Evolutionary conservation across 768 basidiomycete species (phyloP).

Genomic region (Rickenella mellea): DNA sequence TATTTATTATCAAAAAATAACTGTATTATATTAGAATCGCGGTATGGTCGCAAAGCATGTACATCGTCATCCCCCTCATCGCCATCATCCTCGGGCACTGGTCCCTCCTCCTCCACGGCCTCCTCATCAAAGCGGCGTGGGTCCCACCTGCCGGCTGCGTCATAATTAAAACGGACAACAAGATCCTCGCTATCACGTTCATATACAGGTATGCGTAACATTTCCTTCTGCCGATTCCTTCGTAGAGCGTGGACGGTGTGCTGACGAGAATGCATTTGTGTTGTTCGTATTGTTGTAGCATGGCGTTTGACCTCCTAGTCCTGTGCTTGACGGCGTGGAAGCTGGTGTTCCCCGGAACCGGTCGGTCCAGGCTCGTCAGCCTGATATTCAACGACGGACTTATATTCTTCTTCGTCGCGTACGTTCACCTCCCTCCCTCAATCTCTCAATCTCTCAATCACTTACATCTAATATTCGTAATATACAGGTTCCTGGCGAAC

Average conservation of each 20-base stretch:
- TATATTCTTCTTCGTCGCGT: slow-evolving; percentile 67
- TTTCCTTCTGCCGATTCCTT: too few species aligned
- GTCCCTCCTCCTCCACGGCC: slow-evolving; percentile 63
- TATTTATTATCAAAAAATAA: not conserved
- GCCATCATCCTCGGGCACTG: slow-evolving; percentile 58
- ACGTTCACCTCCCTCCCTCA: slow-evolving; percentile 19
- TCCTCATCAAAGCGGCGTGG: slow-evolving; percentile 54
- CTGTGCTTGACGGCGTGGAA: slow-evolving; percentile 54
- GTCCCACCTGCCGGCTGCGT: slow-evolving; percentile 35
- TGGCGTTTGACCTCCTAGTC: slow-evolving; percentile 62
- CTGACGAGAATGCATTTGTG: too few species aligned
- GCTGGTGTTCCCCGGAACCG: slow-evolving; percentile 35
- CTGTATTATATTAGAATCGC: slow-evolving; percentile 51
- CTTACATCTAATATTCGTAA: slow-evolving; percentile 1
- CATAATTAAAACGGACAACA: slow-evolving; percentile 51
- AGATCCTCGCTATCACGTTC: slow-evolving; percentile 53
- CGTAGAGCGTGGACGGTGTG: too few species aligned
- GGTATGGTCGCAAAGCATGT: slow-evolving; percentile 54
- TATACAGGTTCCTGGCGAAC: slow-evolving; percentile 53
- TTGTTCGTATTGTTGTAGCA: too few species aligned
- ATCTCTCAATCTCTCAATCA: not conserved
- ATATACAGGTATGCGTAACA: too few species aligned
- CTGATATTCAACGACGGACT: slow-evolving; percentile 67
- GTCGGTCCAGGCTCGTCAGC: slow-evolving; percentile 46
- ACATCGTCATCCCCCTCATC: slow-evolving; percentile 41